Evolutionary conservation across 2,329 filamentous ascomycete genomes (phyloP), one percentile per base, ranked within the genome.

Genomic region (Pseudocercospora pini-densiflorae): DNA sequence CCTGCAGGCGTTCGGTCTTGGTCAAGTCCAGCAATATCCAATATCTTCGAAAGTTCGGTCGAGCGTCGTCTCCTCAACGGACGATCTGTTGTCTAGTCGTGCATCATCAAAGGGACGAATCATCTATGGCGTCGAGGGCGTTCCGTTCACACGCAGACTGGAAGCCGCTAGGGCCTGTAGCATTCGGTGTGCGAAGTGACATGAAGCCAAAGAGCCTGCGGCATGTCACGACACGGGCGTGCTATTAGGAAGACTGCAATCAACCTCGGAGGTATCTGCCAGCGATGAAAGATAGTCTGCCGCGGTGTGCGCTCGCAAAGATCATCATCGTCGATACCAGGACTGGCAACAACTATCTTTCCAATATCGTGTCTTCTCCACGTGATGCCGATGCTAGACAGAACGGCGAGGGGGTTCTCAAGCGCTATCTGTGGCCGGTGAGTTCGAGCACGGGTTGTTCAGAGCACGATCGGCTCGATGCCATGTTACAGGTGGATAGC

Each of bases 401-500:
- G 21, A 21, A 21, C n/a, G 47, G 47, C 47, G 47, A 51, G 47
- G 47, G 47, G 19, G n/a, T 23, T 24, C 47, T 51, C n/a, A 12
- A 5, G 23, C 47, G 47, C 47, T 24, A 12, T n/a, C 21, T 51
- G 10, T 21, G 47, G n/a, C 47, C 47, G 47, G n/a, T 51, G n/a
- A 21, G 23, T 21, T 51, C n/a, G 10, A 12, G 47, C 16, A 23
- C 47, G 47, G 21, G 23, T 5, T 23, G 19, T 21, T 51, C 10
- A 12, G 47, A n/a, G 23, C 2, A 12, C 12, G 21, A 51, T 51
- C 47, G 47, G 47, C 47, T 12, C 23, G 47, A 21, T 51, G n/a
- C 47, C 47, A 51, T 51, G 10, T 21, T 53, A 16, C 54, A 61
- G 58, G 66, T 68, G 64, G 63, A 55, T 51, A 47, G 51, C 19